These are phyloP conservation scores for Candida koratica DNA, from an alignment of 805 yeast species.

Conservation along the genomic window DNA sequence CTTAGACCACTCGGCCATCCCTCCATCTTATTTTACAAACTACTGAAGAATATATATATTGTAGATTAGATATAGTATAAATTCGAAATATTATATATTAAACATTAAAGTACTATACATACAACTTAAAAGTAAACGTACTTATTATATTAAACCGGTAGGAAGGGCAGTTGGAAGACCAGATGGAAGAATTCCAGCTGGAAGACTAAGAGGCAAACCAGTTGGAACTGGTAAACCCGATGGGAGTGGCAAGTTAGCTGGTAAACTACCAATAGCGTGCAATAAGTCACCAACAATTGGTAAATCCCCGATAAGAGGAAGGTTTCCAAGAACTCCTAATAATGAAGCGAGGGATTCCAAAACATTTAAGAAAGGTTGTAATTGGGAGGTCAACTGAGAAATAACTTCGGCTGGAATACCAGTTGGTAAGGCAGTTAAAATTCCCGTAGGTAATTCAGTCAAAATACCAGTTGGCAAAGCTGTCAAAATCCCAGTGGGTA, in stretches of 20 bases:
- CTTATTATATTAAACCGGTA: constrained; percentile 9
- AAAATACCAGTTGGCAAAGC: constrained; percentile 6
- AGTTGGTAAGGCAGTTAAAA: constrained; percentile 7
- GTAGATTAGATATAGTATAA: too few relatives aligned
- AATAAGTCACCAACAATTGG: constrained; percentile 11
- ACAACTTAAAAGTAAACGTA: too few relatives aligned
- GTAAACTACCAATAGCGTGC: constrained; percentile 11
- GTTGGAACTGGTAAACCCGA: constrained; percentile 13
- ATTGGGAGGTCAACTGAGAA: neutral
- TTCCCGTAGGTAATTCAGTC: constrained; percentile 8
- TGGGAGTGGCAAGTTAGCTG: constrained; percentile 12
- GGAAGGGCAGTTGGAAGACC: constrained; percentile 10
- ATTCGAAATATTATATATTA: too few relatives aligned
- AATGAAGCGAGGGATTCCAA: constrained; percentile 4
- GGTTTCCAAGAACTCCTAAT: constrained; percentile 9
- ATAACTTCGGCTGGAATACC: constrained; percentile 2
- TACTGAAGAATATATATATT: too few relatives aligned
- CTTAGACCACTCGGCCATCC: too few relatives aligned
- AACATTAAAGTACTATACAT: too few relatives aligned
- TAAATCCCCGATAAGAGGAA: constrained; percentile 8
- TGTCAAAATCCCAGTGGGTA: constrained; percentile 10
- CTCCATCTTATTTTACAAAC: too few relatives aligned
- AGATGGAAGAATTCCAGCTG: constrained; percentile 9
- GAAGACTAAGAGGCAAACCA: constrained; percentile 10
- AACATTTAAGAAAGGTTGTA: neutral